phyloP scores from a whole-genome alignment of 106 monocot species.

The Acorus gramineus region DNA sequence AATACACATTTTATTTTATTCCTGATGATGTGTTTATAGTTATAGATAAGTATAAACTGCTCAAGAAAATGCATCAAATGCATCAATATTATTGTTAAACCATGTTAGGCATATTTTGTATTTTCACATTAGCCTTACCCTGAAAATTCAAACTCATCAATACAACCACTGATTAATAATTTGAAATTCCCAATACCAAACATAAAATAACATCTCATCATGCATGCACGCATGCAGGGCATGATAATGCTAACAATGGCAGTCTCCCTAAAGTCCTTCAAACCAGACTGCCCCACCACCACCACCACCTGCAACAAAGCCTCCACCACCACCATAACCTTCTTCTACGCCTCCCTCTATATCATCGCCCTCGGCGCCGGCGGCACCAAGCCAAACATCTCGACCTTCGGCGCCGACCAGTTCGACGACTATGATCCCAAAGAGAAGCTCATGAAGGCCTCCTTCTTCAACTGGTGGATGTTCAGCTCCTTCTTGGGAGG shows the following conservation, averaged over 20 bases:
- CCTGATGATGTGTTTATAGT: too few species aligned
- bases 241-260: constrained; percentile 51
- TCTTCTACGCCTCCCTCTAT: constrained; percentile 62
- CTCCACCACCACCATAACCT: constrained; percentile 20
- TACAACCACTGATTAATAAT: too few species aligned
- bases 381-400: constrained; percentile 69
- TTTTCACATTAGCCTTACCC: too few species aligned
- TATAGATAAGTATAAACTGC: too few species aligned
- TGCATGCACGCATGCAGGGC: constrained; percentile 24
- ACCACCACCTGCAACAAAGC: constrained; percentile 25
- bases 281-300: constrained; percentile 13
- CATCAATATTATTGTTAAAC: too few species aligned
- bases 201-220: too few species aligned
- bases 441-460: constrained; percentile 43
- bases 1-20: too few species aligned
- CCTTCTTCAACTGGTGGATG: constrained; percentile 95
- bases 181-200: too few species aligned
- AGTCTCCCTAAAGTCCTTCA: constrained; percentile 43
- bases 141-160: too few species aligned
- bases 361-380: constrained; percentile 58
- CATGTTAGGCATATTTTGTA: too few species aligned
- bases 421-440: constrained; percentile 40
- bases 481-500: constrained; percentile 56
- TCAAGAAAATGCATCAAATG: too few species aligned
- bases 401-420: constrained; percentile 67